Evolutionary conservation across 768 basidiomycete species (phyloP).

Genomic region (Gautieria morchelliformis): DNA sequence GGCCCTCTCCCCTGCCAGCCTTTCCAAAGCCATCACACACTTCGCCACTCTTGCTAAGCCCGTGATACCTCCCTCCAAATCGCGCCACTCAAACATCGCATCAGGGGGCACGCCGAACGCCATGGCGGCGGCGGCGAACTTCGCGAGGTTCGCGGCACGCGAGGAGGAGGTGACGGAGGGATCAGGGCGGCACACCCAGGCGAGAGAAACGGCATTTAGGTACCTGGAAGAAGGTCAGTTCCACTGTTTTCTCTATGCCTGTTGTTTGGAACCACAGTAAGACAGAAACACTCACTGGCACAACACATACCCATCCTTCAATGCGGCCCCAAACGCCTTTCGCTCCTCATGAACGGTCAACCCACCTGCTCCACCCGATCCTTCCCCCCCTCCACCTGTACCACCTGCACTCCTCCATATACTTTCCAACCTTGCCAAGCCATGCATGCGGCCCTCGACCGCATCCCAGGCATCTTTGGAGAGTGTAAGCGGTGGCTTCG

Average conservation of each 20-base stretch:
- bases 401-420: conserved; percentile 49
- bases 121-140: conserved; percentile 68
- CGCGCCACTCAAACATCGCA: conserved; percentile 59
- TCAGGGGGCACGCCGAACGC: conserved; percentile 53
- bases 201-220: conserved; percentile 66
- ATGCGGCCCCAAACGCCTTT: conserved; percentile 59
- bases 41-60: conserved; percentile 57
- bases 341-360: conserved; percentile 67
- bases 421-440: conserved; percentile 58
- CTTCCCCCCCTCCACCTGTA: conserved; percentile 25
- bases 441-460: conserved; percentile 56
- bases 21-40: conserved; percentile 61
- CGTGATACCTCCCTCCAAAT: conserved; percentile 41
- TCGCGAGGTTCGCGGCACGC: conserved; percentile 50
- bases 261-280: not conserved
- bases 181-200: conserved; percentile 52
- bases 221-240: conserved; percentile 38
- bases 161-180: conserved; percentile 34
- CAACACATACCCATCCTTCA: conserved; percentile 78
- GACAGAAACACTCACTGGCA: conserved; percentile 63
- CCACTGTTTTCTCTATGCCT: conserved; percentile 13
- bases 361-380: conserved; percentile 25
- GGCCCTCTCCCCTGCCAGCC: conserved; percentile 38
- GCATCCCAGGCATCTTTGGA: conserved; percentile 50
- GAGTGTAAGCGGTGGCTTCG: not conserved